Base-by-base conservation (phyloP, 2,329 filamentous ascomycete genomes). In the Neonectria punicea region DNA sequence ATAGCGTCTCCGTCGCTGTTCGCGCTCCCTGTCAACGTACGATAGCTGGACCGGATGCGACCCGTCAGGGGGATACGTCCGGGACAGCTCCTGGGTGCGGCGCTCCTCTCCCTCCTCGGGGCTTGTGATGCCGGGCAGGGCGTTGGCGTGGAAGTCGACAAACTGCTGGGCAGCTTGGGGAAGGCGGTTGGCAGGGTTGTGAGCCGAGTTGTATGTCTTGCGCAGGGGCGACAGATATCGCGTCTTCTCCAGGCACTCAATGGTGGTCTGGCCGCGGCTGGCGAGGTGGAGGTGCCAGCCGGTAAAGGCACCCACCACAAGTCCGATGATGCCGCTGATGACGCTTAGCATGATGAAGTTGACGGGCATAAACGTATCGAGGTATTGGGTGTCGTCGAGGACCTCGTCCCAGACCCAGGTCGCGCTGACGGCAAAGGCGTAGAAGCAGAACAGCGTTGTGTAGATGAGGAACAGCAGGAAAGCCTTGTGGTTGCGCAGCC, bases 231-330 rank as follows among this genome's bases (percentile, higher is more conserved):
- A 93, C 8, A 97, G 86, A 80, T 99, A 99, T 60, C 96, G 88
- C 2, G 95, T 98, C 84, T 96, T 98, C 80, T 99, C 96, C 65
- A 99, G 83, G 74, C 92, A 97, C 79, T 99, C 96, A 64, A 99
- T 98, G 3, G 96, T 99, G 1, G 96, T 99, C 80, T 97, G 90
- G 4, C 93, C 93, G 28, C 87, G 87, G 58, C 87, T 82, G 1
- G 93, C 93, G 1, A 99, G 86, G 77, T 92, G 89, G 61, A 98
- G 86, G 83, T 99, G 96, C 94, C 96, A 99, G 1, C 83, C 87
- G 1, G 94, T 97, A 76, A 99, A 99, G 0, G 93, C 93, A 13
- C 90, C 90, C 20, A 99, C 85, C 1, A 98, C 95, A 9, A 99
- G 80, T 0, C 93, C 93, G 67, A 99, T 97, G 71, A 99, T 97